phyloP scores from a whole-genome alignment of 1,139 yeast genomes.

The Taphrina communis region DNA sequence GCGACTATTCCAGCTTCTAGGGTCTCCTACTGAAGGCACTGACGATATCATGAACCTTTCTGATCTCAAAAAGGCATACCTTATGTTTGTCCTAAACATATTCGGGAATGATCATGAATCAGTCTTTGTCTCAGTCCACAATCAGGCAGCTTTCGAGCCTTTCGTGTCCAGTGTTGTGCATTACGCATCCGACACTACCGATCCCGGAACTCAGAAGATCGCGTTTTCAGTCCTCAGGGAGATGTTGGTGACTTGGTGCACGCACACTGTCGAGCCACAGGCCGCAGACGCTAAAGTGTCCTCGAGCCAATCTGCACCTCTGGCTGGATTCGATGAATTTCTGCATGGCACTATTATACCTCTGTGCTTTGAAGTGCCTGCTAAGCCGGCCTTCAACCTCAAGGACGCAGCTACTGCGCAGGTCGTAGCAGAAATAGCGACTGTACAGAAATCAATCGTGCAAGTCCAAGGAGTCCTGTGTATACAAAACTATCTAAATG shows the following conservation, averaged over 20 bases:
- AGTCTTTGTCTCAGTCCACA: conserved; percentile 70
- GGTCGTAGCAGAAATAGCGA: conserved; percentile 75
- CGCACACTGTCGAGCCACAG: conserved; percentile 1
- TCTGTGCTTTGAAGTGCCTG: conserved; percentile 77
- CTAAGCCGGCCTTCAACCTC: conserved; percentile 69
- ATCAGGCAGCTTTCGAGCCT: conserved; percentile 61
- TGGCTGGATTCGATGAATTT: conserved; percentile 72
- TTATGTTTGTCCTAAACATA: conserved; percentile 70
- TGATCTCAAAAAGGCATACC: conserved; percentile 69
- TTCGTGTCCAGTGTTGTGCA: conserved; percentile 70
- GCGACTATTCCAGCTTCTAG: conserved; percentile 65
- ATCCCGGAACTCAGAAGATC: conserved; percentile 64
- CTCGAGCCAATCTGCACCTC: conserved; percentile 8
- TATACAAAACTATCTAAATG: conserved; percentile 17
- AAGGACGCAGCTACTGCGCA: conserved; percentile 80
- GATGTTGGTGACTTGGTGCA: conserved; percentile 55
- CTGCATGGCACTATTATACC: conserved; percentile 72
- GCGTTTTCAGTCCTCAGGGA: conserved; percentile 74
- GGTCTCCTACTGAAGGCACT: conserved; percentile 55
- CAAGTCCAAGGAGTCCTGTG: conserved; percentile 15
- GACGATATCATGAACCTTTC: conserved; percentile 54
- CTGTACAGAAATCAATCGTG: conserved; percentile 63
- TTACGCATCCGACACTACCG: conserved; percentile 64
- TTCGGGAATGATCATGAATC: conserved; percentile 81
- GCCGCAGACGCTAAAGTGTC: conserved; percentile 24